A percentile compares a stretch with the other conserved stretches of the same genome.
phyloP scores from a whole-genome alignment of 2,329 filamentous ascomycete genomes.

The Hymenoscyphus salicellus region DNA sequence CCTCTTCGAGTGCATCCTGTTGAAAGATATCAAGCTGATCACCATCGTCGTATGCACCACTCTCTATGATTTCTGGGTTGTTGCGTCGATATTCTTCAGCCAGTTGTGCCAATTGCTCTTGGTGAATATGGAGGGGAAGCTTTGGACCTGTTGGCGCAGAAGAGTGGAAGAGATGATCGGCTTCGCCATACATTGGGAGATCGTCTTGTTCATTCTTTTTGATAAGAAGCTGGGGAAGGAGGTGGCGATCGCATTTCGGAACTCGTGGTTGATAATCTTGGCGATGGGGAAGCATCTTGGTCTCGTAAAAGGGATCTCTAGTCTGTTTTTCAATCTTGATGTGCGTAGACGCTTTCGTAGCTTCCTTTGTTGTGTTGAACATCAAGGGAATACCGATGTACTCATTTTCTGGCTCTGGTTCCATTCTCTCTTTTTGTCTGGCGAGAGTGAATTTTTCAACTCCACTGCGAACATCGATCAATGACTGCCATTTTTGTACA shows the following conservation, averaged over 20 bases:
- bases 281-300: neutral
- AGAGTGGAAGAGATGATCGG: neutral
- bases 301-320: neutral
- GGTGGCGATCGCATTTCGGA: neutral
- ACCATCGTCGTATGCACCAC: neutral
- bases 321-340: neutral
- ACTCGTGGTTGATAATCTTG: conserved; percentile 1
- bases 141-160: neutral
- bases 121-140: neutral
- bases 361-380: neutral
- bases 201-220: neutral
- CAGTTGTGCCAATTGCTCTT: neutral
- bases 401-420: neutral
- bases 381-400: neutral
- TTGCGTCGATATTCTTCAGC: neutral
- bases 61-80: neutral
- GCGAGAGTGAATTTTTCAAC: neutral
- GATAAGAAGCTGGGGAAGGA: neutral
- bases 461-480: neutral
- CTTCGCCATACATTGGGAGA: neutral
- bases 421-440: neutral
- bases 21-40: neutral
- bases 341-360: neutral
- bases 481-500: neutral
- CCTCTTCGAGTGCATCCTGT: neutral